These are phyloP conservation scores for Candida freyschussii DNA, from an alignment of 1,139 yeast genomes.

Conservation along the genomic window DNA sequence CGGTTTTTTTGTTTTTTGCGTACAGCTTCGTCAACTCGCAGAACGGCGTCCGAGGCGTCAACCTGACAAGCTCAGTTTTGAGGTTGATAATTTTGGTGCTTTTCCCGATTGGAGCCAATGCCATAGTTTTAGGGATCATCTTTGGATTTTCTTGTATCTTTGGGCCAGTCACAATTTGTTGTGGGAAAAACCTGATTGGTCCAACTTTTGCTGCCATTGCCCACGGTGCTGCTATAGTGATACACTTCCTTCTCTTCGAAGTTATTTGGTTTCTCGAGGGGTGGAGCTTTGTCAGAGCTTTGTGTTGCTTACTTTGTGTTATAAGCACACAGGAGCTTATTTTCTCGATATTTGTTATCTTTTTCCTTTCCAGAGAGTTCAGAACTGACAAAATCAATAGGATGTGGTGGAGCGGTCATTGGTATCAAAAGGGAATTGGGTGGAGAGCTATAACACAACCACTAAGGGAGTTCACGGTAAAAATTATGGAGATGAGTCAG, in stretches of 20 bases:
- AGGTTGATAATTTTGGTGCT: conserved; percentile 47
- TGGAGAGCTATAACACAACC: conserved; percentile 61
- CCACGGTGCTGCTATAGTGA: conserved; percentile 47
- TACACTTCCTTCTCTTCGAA: conserved; percentile 54
- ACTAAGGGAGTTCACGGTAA: conserved; percentile 61
- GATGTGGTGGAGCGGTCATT: conserved; percentile 87
- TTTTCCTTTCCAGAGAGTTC: conserved; percentile 56
- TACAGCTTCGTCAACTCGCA: conserved; percentile 69
- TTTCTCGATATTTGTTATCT: conserved; percentile 40
- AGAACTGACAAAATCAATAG: conserved; percentile 50
- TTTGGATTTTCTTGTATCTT: conserved; percentile 44
- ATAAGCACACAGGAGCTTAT: conserved; percentile 52
- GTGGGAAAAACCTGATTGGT: conserved; percentile 30
- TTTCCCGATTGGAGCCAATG: conserved; percentile 50
- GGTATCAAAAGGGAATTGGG: conserved; percentile 61
- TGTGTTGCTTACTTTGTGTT: conserved; percentile 55
- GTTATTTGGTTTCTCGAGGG: conserved; percentile 59
- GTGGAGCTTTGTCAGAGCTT: conserved; percentile 52
- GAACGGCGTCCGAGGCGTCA: conserved; percentile 48
- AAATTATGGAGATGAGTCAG: conserved; percentile 59
- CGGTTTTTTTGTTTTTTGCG: conserved; percentile 46
- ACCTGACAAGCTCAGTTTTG: conserved; percentile 48
- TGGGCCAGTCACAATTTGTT: conserved; percentile 35
- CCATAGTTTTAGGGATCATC: conserved; percentile 36
- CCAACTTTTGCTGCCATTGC: conserved; percentile 43